Base-by-base conservation (phyloP, 1,284 basidiomycete genomes). In the Tilletia walkeri region DNA sequence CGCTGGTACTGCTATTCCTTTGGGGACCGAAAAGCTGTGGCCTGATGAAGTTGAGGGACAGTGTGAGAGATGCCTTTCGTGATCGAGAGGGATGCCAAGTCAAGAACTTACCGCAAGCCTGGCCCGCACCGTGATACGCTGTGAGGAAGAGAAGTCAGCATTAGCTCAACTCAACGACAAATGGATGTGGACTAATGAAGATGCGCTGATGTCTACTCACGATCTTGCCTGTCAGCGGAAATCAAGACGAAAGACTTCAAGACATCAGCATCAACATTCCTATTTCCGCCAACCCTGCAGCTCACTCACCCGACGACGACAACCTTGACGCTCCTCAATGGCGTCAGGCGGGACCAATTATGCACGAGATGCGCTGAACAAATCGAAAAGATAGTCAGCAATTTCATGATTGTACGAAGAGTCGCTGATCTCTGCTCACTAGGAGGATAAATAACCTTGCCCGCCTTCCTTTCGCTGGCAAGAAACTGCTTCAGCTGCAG, bases 231-330 rank as follows among this genome's bases (percentile, higher is more conserved):
- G 7, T 18, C 5, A 24, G 7, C 7, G 16, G 18, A 10, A 30
- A 30, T 30, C 24, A 30, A 2, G 24, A 30, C 24, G 24, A 12
- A 18, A 53, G 24, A 18, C 7, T 53, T 56, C 20, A 30, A 34
- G 20, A 30, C 20, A 10, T 34, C 54, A 56, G 50, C 14, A n/a
- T 56, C 24, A 56, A 5, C 12, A 24, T 53, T 53, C 24, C 50
- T 45, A 30, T 7, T 53, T n/a, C 7, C n/a, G 50, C 7, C 50
- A 14, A 14, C 4, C 4, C 4, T 10, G 36, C 16, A 67, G 10
- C 34, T 5, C 34, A 83, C 83, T 72, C 84, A 82, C 1, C 83
- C 83, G 12, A 84, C 77, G n/a, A 84, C 80, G 12, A 84, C 83
- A 38, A 84, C 80, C 36, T 81, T 82, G 38, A 84, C 77, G 41